Conservation (phyloP, 106 monocot genomes). For the Acanthochlamys bracteata region DNA sequence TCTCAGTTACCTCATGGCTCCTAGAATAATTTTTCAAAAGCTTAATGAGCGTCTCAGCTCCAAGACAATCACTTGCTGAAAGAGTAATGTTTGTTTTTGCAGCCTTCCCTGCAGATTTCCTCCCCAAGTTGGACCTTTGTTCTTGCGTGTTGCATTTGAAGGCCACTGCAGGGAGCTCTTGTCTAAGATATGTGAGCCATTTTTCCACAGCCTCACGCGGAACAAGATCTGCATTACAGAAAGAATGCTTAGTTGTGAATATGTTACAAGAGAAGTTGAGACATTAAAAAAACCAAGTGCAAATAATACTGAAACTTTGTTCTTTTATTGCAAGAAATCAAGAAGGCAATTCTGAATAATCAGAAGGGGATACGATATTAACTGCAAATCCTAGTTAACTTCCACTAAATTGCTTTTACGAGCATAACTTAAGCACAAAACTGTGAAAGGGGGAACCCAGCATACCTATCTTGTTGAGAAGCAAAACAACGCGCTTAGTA, state of each 20-base stretch:
- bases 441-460: background rate
- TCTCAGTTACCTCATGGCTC: constrained; percentile 60
- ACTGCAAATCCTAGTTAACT: too few species aligned
- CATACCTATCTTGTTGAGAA: constrained; percentile 96
- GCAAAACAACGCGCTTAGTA: constrained; percentile 75
- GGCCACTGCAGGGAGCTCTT: constrained; percentile 89
- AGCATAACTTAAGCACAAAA: too few species aligned
- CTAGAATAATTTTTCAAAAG: constrained; percentile 94
- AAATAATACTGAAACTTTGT: too few species aligned
- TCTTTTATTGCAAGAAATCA: too few species aligned
- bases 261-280: too few species aligned
- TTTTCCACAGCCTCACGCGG: constrained; percentile 84
- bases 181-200: constrained; percentile 94
- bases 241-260: too few species aligned
- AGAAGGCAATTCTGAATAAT: too few species aligned
- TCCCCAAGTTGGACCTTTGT: constrained; percentile 82
- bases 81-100: constrained; percentile 45
- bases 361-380: too few species aligned
- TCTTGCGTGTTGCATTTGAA: constrained; percentile 97
- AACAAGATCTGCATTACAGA: constrained; percentile 55
- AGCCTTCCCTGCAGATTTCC: constrained; percentile 61
- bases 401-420: too few species aligned
- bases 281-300: too few species aligned
- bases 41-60: constrained; percentile 88
- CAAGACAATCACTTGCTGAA: constrained; percentile 95